Evolutionary conservation across 768 basidiomycete species (phyloP), one percentile per base, ranked within the genome.

Genomic region (Rubroboletus satanas): DNA sequence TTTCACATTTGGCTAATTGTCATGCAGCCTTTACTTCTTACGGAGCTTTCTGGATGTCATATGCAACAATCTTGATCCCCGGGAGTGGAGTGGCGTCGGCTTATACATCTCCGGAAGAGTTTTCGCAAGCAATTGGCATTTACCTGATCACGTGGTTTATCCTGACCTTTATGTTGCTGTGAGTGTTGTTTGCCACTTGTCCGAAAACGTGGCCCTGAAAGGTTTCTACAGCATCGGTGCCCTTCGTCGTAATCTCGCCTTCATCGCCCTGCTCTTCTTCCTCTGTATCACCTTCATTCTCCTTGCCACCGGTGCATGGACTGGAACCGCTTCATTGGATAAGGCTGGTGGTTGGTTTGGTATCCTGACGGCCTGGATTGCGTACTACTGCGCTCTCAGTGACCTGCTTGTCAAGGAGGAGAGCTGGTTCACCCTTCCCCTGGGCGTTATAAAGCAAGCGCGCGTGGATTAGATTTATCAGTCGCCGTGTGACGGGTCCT

Each of bases 11-110:
- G 53, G 39, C 54, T 62, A 7, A 58, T 3, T 32, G 2, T 46
- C 5, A 15, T 4, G 26, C 58, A 87, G 90, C 90, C 0, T 93
- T 93, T 77, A 77, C 83, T 0, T 87, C 86, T 1, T 94, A 88
- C 57, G 92, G 92, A 23, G 88, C 84, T 3, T 94, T 93, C 78
- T 94, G 91, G 91, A 75, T 93, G 74, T 90, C 90, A 5, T 93
- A 83, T 46, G 89, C 83, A 5, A 75, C 81, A 0, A 83, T 94
- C 62, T 71, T 87, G 64, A 79, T 90, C 45, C 92, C 92, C 2
- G 77, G 79, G 28, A 80, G 79, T 5, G 90, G 90, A 14, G 77
- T 93, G 44, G 11, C 60, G 5, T 66, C 75, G 0, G 80, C 90
- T 0, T 93, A 85, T 63, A 46, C 61, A 0, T 49, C 57, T 0